Base-by-base conservation (phyloP, 768 basidiomycete genomes). In the Phlebiopsis flavidoalba region DNA sequence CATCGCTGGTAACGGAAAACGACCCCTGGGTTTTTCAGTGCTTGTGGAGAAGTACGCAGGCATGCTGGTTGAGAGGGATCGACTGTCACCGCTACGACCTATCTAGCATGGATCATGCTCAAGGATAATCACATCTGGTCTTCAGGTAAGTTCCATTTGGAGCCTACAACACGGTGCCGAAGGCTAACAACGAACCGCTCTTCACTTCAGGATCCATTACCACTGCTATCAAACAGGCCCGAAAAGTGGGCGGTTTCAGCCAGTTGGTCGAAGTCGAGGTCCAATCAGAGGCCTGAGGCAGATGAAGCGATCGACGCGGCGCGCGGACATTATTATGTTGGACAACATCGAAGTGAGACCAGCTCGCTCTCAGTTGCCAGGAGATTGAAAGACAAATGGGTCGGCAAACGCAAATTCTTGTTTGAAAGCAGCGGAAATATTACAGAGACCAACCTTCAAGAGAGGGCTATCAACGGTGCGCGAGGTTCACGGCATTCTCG, bases 71-170 rank as follows among this genome's bases (percentile, higher is more conserved):
- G 97, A n/a, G 97, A 17, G 97, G 97, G 6, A 89, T 98, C 67
- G 96, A 99, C 71, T 78, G 92, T 8, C 97, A 99, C 77, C 85
- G 97, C 22, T 89, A 97, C 66, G 95, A 98, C 73, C 80, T 98
- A n/a, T 95, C 92, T 31, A 92, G 91, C 71, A 98, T 99, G 97
- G n/a, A 95, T 99, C 70, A 99, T 99, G 97, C 84, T 99, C 68
- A 98, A 98, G 75, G 97, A 99, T 68, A 99, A 99, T 71, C 97
- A 99, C 71, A 92, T 98, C 70, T 98, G 95, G 95, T 96, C 95
- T 3, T 91, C 88, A 47, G 95, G 95, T 88, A 69, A 62, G 80
- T 57, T 24, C n/a, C 45, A 35, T 37, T n/a, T 14, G n/a, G 8
- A 22, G 52, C 48, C 55, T 61, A 50, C 62, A 64, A 49, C 62